Conservation (phyloP, 139 green algal species). For the Chlorella sp. region DNA sequence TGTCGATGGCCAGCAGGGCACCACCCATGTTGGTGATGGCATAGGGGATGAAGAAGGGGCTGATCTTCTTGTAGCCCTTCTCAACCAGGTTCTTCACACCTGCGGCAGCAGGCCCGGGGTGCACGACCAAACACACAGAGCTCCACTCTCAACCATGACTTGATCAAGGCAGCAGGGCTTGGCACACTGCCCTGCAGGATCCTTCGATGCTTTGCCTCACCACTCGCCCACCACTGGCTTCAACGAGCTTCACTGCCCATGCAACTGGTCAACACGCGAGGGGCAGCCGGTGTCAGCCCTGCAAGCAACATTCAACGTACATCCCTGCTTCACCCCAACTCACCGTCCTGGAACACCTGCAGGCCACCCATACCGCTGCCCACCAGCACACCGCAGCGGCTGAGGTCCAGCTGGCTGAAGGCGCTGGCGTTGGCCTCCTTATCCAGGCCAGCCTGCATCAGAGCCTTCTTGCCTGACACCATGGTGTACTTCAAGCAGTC, state of each 20-base stretch:
- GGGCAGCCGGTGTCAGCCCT: no score
- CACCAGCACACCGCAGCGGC: constrained; percentile 79
- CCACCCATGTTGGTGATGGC: constrained; percentile 99
- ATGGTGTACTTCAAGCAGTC: constrained; percentile 90
- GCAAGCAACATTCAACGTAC: no score
- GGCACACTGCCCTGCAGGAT: no score
- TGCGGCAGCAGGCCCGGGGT: constrained; percentile 4
- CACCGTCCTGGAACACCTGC: constrained; percentile 82
- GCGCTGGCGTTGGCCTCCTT: constrained; percentile 57
- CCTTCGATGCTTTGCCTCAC: neutral
- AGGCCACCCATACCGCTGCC: constrained; percentile 91
- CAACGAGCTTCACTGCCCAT: no score
- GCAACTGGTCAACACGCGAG: no score
- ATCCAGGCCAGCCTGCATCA: constrained; percentile 59
- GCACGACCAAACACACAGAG: no score
- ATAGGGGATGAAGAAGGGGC: constrained; percentile 99
- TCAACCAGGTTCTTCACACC: constrained; percentile 77
- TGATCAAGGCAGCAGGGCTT: no score
- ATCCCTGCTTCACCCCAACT: neutral
- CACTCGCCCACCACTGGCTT: no score
- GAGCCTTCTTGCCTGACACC: constrained; percentile 80
- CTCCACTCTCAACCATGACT: no score
- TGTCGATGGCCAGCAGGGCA: constrained; percentile 88
- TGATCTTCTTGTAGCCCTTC: constrained; percentile 97
- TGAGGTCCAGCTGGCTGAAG: constrained; percentile 80